Evolutionary conservation across 306 rosid genomes (phyloP).

Genomic region (Medicago lupulina): DNA sequence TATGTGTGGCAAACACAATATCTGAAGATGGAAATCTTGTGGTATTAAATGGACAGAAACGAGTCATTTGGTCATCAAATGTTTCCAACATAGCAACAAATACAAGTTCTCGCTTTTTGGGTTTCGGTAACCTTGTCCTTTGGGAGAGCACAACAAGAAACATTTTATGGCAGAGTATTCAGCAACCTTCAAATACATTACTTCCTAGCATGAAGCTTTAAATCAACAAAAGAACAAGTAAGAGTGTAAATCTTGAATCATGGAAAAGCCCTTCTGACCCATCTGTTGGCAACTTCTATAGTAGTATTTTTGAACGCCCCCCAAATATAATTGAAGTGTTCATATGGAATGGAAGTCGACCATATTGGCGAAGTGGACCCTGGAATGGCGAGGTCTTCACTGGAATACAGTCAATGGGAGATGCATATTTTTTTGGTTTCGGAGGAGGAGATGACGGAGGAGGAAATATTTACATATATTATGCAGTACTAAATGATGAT

Average conservation of each 20-base stretch:
- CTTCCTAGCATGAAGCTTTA: constrained; percentile 35
- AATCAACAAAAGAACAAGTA: constrained; percentile 5
- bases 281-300: constrained; percentile 40
- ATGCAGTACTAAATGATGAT: neutral
- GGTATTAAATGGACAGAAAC: constrained; percentile 36
- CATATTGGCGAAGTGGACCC: constrained; percentile 32
- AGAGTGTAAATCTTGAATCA: constrained; percentile 16
- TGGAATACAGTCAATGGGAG: neutral
- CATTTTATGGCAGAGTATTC: constrained; percentile 51
- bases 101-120: constrained; percentile 5
- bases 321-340: neutral
- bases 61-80: no score
- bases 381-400: neutral
- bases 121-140: no score
- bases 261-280: constrained; percentile 53
- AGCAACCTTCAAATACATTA: constrained; percentile 34
- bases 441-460: neutral
- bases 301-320: neutral
- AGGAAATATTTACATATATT: neutral
- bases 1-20: constrained; percentile 34
- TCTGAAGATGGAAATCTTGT: constrained; percentile 43
- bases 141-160: no score
- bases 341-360: neutral
- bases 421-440: neutral
- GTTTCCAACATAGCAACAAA: constrained; percentile 13